Percentiles rank a stretch among this genome's conserved stretches.
phyloP scores from a whole-genome alignment of 352 stramenopile species.

The Aphanomyces euteiches region DNA sequence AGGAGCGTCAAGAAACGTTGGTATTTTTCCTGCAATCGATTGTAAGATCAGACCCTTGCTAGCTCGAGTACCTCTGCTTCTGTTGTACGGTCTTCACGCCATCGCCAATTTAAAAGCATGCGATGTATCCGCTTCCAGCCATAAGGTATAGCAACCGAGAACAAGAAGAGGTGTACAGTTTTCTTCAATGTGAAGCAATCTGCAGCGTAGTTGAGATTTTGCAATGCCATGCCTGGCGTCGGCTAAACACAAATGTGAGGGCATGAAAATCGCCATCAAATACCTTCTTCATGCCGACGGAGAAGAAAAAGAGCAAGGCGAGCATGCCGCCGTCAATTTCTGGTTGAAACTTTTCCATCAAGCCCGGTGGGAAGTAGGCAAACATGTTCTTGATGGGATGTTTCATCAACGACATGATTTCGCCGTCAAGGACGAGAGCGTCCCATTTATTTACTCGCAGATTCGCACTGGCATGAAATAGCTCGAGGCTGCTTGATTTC shows the following conservation, averaged over 20 bases:
- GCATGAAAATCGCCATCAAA: slow-evolving; percentile 19
- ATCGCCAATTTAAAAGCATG: slow-evolving; percentile 22
- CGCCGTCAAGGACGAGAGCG: slow-evolving; percentile 68
- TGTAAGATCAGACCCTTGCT: neutral
- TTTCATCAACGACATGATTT: slow-evolving; percentile 76
- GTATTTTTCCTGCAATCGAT: slow-evolving; percentile 16
- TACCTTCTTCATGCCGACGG: slow-evolving; percentile 58
- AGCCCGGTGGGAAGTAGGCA: slow-evolving; percentile 61
- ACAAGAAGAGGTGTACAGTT: slow-evolving; percentile 54
- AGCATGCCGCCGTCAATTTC: slow-evolving; percentile 64
- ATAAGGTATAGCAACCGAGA: slow-evolving; percentile 70
- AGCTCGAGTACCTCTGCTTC: slow-evolving; percentile 19
- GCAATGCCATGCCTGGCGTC: slow-evolving; percentile 79
- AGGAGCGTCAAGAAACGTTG: slow-evolving; percentile 43
- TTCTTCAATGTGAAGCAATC: slow-evolving; percentile 48
- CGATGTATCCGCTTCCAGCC: slow-evolving; percentile 65
- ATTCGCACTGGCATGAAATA: slow-evolving; percentile 44
- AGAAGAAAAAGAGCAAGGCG: slow-evolving; percentile 59
- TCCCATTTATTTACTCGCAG: slow-evolving; percentile 84
- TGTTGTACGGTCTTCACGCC: slow-evolving; percentile 23
- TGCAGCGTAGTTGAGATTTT: slow-evolving; percentile 65
- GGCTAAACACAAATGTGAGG: slow-evolving; percentile 36
- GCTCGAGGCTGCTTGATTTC: slow-evolving; percentile 12
- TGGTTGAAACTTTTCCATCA: slow-evolving; percentile 61
- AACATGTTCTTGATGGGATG: slow-evolving; percentile 75